These are phyloP conservation scores for Fusarium camptoceras DNA, from an alignment of 2,329 filamentous ascomycete species.

Conservation along the genomic window DNA sequence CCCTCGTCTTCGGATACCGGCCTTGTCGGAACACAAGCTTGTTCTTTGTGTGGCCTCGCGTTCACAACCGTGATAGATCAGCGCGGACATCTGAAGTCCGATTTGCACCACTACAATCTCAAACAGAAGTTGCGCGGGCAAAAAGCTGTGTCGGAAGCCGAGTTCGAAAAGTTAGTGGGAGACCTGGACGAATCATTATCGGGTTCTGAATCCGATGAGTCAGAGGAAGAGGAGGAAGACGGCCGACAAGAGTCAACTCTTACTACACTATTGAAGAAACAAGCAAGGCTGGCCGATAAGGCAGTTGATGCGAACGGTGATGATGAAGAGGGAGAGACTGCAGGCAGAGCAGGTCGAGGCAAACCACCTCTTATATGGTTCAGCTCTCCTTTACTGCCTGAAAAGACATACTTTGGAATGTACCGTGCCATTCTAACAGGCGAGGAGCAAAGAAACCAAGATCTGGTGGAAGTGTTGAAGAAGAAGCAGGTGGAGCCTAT, in stretches of 20 bases:
- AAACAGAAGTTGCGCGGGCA: conserved; percentile 87
- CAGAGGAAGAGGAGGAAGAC: conserved; percentile 73
- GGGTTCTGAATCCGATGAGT: conserved; percentile 81
- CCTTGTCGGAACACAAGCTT: conserved; percentile 76
- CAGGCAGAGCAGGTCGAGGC: conserved; percentile 66
- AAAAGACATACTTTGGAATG: conserved; percentile 83
- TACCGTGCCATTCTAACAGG: conserved; percentile 85
- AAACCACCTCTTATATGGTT: conserved; percentile 90
- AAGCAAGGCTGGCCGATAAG: conserved; percentile 77
- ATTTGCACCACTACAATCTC: conserved; percentile 93
- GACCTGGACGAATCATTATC: conserved; percentile 92
- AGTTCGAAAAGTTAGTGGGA: conserved; percentile 88
- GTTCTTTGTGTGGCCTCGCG: conserved; percentile 79
- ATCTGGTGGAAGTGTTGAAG: conserved; percentile 75
- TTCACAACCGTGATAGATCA: conserved; percentile 84
- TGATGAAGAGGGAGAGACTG: conserved; percentile 51
- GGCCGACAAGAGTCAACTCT: conserved; percentile 75
- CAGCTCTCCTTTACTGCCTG: conserved; percentile 77
- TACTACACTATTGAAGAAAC: conserved; percentile 81
- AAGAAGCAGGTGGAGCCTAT: conserved; percentile 81
- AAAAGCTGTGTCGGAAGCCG: conserved; percentile 77
- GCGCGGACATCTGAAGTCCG: conserved; percentile 85
- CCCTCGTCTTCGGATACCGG: conserved; percentile 51
- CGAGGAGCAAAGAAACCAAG: conserved; percentile 72
- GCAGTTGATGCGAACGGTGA: conserved; percentile 61